Conservation (phyloP, 257 asterid species). For the Penstemon davidsonii region DNA sequence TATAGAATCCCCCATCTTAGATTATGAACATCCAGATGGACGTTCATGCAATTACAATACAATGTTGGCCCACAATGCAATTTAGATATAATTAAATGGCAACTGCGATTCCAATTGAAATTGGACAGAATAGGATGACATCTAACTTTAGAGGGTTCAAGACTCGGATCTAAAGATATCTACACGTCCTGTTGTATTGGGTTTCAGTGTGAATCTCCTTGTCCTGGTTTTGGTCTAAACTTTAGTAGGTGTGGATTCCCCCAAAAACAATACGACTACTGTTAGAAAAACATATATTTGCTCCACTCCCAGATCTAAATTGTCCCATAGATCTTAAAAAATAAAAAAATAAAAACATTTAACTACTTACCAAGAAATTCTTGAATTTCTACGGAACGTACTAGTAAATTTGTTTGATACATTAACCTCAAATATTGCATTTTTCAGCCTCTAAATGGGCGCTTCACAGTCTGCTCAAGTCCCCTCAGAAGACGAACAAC, state of each 20-base stretch:
- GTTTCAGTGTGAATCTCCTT: constrained; percentile 21
- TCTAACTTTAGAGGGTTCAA: constrained; percentile 10
- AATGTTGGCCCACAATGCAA: neutral
- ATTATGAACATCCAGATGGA: neutral
- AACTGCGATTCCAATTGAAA: constrained; percentile 14
- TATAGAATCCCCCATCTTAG: too few relatives aligned
- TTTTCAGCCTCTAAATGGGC: constrained; percentile 54
- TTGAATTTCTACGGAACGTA: neutral
- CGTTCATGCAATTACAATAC: neutral
- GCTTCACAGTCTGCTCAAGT: constrained; percentile 67
- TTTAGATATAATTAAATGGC: neutral
- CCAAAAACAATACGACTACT: neutral
- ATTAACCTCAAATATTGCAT: constrained; percentile 27
- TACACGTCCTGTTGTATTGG: constrained; percentile 10
- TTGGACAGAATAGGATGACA: constrained; percentile 19
- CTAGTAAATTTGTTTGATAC: neutral
- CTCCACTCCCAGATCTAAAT: constrained; percentile 24
- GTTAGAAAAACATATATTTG: neutral
- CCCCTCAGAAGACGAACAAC: constrained; percentile 54
- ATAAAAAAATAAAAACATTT: neutral
- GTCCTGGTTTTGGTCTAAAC: constrained; percentile 20
- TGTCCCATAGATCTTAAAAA: constrained; percentile 25
- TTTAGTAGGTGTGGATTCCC: constrained; percentile 15
- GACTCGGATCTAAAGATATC: neutral
- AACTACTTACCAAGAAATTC: neutral